Evolutionary conservation across 441 rosid species (phyloP).

Genomic region (Gossypium gossypioides): DNA sequence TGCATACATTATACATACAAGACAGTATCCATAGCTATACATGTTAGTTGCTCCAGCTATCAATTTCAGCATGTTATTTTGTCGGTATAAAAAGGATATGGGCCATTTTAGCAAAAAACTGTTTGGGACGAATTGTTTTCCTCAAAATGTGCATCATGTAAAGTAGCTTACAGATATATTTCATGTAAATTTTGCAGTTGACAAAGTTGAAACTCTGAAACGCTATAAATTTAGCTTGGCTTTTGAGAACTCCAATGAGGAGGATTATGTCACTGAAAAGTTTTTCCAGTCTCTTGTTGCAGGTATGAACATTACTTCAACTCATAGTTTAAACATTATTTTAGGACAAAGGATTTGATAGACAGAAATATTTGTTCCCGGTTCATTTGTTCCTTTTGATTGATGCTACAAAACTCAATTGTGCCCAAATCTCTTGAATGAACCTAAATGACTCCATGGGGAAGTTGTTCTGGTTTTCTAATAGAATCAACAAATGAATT

Average conservation of each 20-base stretch:
- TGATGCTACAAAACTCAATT: not conserved
- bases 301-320: slow-evolving; percentile 33
- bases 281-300: slow-evolving; percentile 88
- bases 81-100: not conserved
- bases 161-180: not conserved
- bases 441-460: not conserved
- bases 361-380: not conserved
- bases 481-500: not conserved
- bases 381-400: not conserved
- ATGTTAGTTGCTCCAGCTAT: not conserved
- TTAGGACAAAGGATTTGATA: not conserved
- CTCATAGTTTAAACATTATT: not conserved
- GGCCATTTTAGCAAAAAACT: not conserved
- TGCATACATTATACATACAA: not conserved
- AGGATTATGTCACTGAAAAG: slow-evolving; percentile 90
- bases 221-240: slow-evolving; percentile 87
- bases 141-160: not conserved
- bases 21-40: not conserved
- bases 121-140: not conserved
- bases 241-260: slow-evolving; percentile 92
- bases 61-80: not conserved
- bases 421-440: not conserved
- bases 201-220: slow-evolving; percentile 72
- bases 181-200: slow-evolving; percentile 38
- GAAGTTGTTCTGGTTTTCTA: not conserved